Base-by-base conservation (phyloP, 73 alveolate genomes). In the Uronychia binucleata region DNA sequence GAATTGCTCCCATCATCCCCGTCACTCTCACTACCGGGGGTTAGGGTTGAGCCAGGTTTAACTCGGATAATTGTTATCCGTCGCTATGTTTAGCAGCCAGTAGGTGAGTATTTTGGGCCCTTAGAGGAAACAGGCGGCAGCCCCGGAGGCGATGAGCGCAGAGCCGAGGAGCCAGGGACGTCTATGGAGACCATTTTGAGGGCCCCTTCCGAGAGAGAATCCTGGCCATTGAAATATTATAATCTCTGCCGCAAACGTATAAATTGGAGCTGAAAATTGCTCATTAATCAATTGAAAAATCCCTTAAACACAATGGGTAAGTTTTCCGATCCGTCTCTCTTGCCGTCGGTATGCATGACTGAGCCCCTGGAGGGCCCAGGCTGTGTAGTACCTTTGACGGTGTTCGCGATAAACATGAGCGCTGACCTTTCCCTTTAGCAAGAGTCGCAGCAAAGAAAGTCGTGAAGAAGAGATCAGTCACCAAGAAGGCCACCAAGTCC, bases 381-480 rank as follows among this genome's bases (percentile, higher is more conserved):
- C n/a, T n/a, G n/a, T n/a, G n/a, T n/a, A n/a, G n/a, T n/a, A n/a
- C n/a, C n/a, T n/a, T n/a, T n/a, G n/a, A n/a, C n/a, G n/a, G n/a
- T n/a, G n/a, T n/a, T n/a, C n/a, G n/a, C n/a, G n/a, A n/a, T n/a
- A n/a, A n/a, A n/a, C n/a, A n/a, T n/a, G n/a, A n/a, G n/a, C n/a
- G n/a, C n/a, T n/a, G n/a, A n/a, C n/a, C 19, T 46, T 46, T 19
- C 19, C 19, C 19, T 46, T 46, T 46, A 46, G 67, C 67, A 46
- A 46, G 67, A 46, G 67, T 46, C 67, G 67, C 67, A 46, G 67
- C 67, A 46, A 46, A 46, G 67, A 46, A 19, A 46, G 67, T 46
- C 5, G n/a, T n/a, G n/a, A n/a, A 46, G 19, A 46, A 46, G 67
- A 46, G 19, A 46, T 11, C 5, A 19, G 67, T 46, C 67, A 19